Percentiles rank a stretch among this genome's conserved stretches.
Conservation (phyloP, 2,329 filamentous ascomycete species). For the Beauveria sp. region DNA sequence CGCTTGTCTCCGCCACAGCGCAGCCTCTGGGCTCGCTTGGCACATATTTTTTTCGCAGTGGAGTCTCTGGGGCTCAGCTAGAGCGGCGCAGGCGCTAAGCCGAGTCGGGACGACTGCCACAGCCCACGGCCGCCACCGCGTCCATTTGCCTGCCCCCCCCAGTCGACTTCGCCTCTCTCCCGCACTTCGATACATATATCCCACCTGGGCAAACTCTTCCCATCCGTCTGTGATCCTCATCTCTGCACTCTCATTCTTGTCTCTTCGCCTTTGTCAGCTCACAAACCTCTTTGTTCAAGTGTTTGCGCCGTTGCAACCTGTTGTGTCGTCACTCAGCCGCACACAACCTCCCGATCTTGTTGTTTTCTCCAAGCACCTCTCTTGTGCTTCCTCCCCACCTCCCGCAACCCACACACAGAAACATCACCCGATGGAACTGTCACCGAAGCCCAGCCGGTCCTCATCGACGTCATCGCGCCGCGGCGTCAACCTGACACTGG, state of each 20-base stretch:
- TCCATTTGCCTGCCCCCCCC: neutral
- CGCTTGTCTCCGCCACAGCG: neutral
- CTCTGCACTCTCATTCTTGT: neutral
- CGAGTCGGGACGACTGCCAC: neutral
- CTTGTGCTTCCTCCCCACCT: neutral
- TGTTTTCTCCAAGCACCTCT: neutral
- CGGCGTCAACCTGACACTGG: slow-evolving; percentile 53
- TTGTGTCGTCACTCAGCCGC: neutral
- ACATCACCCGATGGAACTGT: slow-evolving; percentile 25
- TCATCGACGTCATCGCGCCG: slow-evolving; percentile 40
- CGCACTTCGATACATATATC: slow-evolving; percentile 9
- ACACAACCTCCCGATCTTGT: neutral
- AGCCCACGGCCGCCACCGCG: slow-evolving; percentile 1
- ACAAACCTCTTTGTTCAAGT: neutral
- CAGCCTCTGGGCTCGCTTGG: neutral
- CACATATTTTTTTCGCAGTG: neutral
- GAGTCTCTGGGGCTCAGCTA: neutral
- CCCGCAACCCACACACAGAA: neutral
- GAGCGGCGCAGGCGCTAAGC: slow-evolving; percentile 7
- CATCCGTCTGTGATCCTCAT: neutral
- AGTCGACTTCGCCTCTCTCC: slow-evolving; percentile 5
- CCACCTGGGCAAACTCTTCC: neutral
- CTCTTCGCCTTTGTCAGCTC: neutral
- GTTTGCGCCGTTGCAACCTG: neutral
- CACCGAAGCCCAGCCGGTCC: slow-evolving; percentile 31